Evolutionary conservation across 768 basidiomycete species (phyloP), one percentile per base, ranked within the genome.

Genomic region (Phlebiopsis gigantea): DNA sequence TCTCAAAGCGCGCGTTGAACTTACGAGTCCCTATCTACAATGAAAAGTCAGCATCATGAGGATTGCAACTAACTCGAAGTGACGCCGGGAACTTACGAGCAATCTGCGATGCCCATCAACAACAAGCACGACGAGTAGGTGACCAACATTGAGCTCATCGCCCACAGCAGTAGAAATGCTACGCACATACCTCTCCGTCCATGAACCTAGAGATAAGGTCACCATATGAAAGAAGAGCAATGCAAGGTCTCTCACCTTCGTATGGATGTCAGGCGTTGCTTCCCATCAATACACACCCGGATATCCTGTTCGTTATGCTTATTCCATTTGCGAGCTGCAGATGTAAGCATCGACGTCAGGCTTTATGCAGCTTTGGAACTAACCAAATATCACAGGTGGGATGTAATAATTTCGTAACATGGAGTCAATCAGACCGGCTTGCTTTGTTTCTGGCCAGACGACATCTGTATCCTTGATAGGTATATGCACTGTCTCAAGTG

Each of bases 211-310:
- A 9, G 12, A 6, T 10, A 19, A 15, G 10, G 41, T 28, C 26
- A 15, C 5, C 42, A 57, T 5, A n/a, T n/a, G 5, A 9, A 26
- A 8, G 42, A 50, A 22, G 43, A 34, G 10, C 12, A n/a, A n/a
- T 6, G 47, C 41, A 29, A 42, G 6, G 21, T 28, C 42, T 44
- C 58, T 54, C 61, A 87, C 85, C 77, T 75, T 59, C 76, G 74
- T 25, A 88, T 80, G 0, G 86, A 86, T 0, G 87, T 86, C 58
- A 88, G 65, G 29, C 87, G 75, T 60, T 88, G 86, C 64, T 88
- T 88, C n/a, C 86, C 86, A 59, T 88, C 87, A 14, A 87, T 85
- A 58, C 85, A 87, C 0, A 75, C 74, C 21, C 79, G 75, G 19
- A 64, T 62, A 59, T 81, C 79, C 6, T 65, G 66, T 3, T 77